Evolutionary conservation across 2,329 filamentous ascomycete species (phyloP).

Genomic region (Aspergillus quadricinctus): DNA sequence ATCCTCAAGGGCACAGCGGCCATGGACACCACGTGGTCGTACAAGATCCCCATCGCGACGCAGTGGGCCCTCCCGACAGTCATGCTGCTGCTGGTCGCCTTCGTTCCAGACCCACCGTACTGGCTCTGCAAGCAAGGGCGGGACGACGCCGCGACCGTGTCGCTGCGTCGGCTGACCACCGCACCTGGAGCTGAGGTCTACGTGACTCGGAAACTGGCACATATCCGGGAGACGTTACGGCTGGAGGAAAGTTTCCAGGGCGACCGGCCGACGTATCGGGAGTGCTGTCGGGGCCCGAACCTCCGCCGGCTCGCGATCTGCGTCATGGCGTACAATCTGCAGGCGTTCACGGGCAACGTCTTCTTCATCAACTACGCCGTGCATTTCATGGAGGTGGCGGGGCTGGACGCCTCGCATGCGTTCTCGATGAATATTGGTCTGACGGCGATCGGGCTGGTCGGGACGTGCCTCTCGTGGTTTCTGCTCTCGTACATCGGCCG

Average conservation of each 20-base stretch:
- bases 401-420: slow-evolving; percentile 18
- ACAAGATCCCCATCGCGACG: slow-evolving; percentile 23
- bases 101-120: slow-evolving; percentile 24
- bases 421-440: slow-evolving; percentile 38
- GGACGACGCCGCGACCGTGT: slow-evolving; percentile 13
- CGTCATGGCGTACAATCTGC: slow-evolving; percentile 27
- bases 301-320: slow-evolving; percentile 24
- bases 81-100: slow-evolving; percentile 17
- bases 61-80: slow-evolving; percentile 22
- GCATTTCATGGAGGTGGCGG: slow-evolving; percentile 34
- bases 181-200: slow-evolving; percentile 8
- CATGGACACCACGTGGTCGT: slow-evolving; percentile 15
- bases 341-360: slow-evolving; percentile 24
- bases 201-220: slow-evolving; percentile 18
- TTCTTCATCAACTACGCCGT: slow-evolving; percentile 28
- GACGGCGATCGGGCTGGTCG: slow-evolving; percentile 40
- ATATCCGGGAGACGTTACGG: slow-evolving; percentile 26
- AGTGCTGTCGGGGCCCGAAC: slow-evolving; percentile 26
- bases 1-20: slow-evolving; percentile 22
- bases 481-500: slow-evolving; percentile 37
- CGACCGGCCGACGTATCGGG: slow-evolving; percentile 13
- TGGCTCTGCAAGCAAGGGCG: slow-evolving; percentile 21
- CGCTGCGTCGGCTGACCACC: slow-evolving; percentile 17
- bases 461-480: slow-evolving; percentile 41
- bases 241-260: slow-evolving; percentile 18